These are phyloP conservation scores for Zizania palustris DNA, from an alignment of 202 grass and related monocot species.

Conservation along the genomic window DNA sequence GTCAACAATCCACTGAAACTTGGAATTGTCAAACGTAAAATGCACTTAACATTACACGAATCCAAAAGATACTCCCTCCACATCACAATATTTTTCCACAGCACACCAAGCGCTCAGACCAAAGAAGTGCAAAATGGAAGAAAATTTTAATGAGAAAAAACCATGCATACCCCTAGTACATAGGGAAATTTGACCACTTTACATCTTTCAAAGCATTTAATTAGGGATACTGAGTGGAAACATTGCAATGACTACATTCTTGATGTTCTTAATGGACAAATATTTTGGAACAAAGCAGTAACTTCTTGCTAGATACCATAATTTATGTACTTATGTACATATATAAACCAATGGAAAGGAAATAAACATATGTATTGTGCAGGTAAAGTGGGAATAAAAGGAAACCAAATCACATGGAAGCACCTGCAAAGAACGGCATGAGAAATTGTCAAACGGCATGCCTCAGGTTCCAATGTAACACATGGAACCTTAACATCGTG, in stretches of 20 bases:
- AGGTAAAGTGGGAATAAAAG: conserved; percentile 25
- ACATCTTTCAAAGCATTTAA: neutral
- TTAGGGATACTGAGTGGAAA: neutral
- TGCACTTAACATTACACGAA: conserved; percentile 19
- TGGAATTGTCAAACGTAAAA: conserved; percentile 41
- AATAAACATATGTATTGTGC: conserved; percentile 19
- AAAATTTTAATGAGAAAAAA: neutral
- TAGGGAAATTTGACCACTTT: neutral
- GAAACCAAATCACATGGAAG: conserved; percentile 25
- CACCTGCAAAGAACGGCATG: conserved; percentile 99
- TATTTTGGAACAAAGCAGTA: neutral
- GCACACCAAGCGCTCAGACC: neutral
- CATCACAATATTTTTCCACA: neutral
- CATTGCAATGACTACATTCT: neutral
- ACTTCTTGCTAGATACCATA: conserved; percentile 13
- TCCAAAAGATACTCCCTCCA: neutral
- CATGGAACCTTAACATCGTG: conserved; percentile 72
- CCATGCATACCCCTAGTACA: neutral
- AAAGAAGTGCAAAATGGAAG: neutral
- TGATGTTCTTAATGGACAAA: neutral
- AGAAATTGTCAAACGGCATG: conserved; percentile 77
- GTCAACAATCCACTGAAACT: conserved; percentile 31
- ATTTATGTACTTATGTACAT: conserved; percentile 16
- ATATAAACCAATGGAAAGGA: conserved; percentile 25
- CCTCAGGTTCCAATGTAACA: conserved; percentile 47